Conservation (phyloP, 2,329 filamentous ascomycete species). For the Parasarocladium wereldwijsianum region DNA sequence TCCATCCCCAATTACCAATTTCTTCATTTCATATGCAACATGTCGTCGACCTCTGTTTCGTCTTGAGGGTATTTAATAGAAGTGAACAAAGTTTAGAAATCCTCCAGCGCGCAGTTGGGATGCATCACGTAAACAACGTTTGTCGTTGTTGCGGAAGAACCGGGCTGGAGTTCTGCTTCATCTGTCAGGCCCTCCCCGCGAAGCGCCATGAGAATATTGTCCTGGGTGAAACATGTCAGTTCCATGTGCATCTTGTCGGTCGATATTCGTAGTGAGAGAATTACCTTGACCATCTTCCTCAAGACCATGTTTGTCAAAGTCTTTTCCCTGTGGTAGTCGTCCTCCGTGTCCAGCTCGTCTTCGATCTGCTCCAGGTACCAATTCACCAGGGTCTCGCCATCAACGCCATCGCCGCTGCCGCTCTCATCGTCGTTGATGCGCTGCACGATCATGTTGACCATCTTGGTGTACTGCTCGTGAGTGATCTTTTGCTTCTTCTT, state of each 20-base stretch:
- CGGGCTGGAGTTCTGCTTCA: constrained; percentile 22
- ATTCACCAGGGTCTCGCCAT: constrained; percentile 63
- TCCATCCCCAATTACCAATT: neutral
- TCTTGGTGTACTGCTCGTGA: constrained; percentile 86
- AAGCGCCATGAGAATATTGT: constrained; percentile 78
- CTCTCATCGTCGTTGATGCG: constrained; percentile 74
- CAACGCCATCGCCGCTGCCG: constrained; percentile 64
- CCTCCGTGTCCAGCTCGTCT: constrained; percentile 63
- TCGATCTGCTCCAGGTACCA: constrained; percentile 94
- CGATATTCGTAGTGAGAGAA: constrained; percentile 13
- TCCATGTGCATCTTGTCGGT: neutral
- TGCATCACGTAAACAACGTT: constrained; percentile 72
- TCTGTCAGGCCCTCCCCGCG: constrained; percentile 43
- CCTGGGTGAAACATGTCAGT: constrained; percentile 39
- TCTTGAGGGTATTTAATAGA: too few relatives aligned
- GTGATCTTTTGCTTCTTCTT: constrained; percentile 72
- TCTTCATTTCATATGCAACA: neutral
- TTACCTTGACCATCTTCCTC: constrained; percentile 90
- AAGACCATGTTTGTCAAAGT: constrained; percentile 69
- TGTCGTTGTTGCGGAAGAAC: constrained; percentile 19
- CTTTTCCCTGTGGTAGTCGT: constrained; percentile 65
- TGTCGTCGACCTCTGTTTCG: neutral
- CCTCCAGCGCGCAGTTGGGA: constrained; percentile 81
- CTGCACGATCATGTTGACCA: constrained; percentile 73
- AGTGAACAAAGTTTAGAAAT: constrained; percentile 24